These are phyloP conservation scores for Wilcoxina mikolae DNA, from an alignment of 495 filamentous ascomycete species.

Conservation along the genomic window DNA sequence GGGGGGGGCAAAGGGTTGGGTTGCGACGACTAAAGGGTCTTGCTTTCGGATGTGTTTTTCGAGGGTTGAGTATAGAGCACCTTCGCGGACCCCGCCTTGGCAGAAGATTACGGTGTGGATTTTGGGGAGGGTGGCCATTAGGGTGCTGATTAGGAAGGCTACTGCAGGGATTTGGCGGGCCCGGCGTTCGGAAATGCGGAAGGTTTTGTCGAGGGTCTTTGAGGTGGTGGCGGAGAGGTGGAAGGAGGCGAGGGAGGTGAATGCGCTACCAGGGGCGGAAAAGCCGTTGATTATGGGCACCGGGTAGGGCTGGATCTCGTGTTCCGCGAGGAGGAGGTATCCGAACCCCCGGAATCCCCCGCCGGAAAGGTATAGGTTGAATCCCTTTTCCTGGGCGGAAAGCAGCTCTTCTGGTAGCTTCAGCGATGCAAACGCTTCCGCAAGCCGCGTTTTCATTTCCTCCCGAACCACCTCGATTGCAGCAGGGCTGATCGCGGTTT, in stretches of 20 bases:
- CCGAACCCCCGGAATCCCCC: constrained; percentile 88
- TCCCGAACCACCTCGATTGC: constrained; percentile 35
- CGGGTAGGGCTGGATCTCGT: constrained; percentile 58
- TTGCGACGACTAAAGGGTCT: constrained; percentile 51
- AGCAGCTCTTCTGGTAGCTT: constrained; percentile 42
- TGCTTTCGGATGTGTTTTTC: constrained; percentile 41
- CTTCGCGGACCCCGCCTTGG: constrained; percentile 72
- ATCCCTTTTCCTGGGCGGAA: constrained; percentile 37
- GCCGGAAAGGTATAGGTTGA: constrained; percentile 71
- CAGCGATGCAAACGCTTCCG: constrained; percentile 43
- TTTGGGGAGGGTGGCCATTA: constrained; percentile 51
- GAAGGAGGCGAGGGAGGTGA: constrained; percentile 46
- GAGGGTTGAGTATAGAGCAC: constrained; percentile 56
- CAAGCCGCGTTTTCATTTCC: constrained; percentile 46
- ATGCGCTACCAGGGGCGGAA: constrained; percentile 43
- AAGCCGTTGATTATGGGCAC: constrained; percentile 78
- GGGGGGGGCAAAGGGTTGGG: constrained; percentile 36
- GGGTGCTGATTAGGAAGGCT: constrained; percentile 55
- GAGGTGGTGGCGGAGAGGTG: constrained; percentile 39
- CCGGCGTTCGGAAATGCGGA: constrained; percentile 70
- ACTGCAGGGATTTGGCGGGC: constrained; percentile 74
- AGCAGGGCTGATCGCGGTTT: constrained; percentile 32
- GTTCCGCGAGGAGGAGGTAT: constrained; percentile 61
- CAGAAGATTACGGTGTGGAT: constrained; percentile 69
- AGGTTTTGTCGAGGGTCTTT: constrained; percentile 41